Percentiles rank a stretch among this genome's conserved stretches.
Evolutionary conservation across 768 basidiomycete species (phyloP).

Genomic region (Lyophyllum shimeji): DNA sequence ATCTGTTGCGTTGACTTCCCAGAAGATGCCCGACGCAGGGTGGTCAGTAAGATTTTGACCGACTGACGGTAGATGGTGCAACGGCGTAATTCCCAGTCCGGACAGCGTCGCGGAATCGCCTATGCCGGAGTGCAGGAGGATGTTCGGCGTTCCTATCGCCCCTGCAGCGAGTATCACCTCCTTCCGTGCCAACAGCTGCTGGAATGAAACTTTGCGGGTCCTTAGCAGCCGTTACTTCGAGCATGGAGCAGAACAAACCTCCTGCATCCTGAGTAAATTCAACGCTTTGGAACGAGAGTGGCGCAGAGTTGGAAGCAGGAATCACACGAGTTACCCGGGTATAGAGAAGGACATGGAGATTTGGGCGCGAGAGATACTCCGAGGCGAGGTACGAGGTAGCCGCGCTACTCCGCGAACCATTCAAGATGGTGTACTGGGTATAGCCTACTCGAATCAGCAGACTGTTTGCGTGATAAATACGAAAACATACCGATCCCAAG

Average conservation of each 20-base stretch:
- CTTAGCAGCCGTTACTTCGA: not conserved
- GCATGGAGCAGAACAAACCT: not conserved
- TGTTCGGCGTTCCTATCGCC: slow-evolving; percentile 26
- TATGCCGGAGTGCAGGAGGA: slow-evolving; percentile 28
- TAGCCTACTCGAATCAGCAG: slow-evolving; percentile 17
- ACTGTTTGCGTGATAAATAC: not conserved
- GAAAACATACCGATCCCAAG: slow-evolving; percentile 25
- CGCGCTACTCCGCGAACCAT: slow-evolving; percentile 26
- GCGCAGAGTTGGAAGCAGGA: not conserved
- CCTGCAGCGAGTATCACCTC: slow-evolving; percentile 34
- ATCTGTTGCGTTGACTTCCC: not conserved
- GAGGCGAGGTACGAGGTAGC: slow-evolving; percentile 28
- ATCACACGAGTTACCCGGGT: slow-evolving; percentile 20
- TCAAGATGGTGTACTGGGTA: slow-evolving; percentile 22
- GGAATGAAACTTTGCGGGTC: not conserved
- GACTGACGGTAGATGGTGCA: slow-evolving; percentile 23
- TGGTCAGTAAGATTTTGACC: slow-evolving; percentile 28
- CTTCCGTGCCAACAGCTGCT: slow-evolving; percentile 20
- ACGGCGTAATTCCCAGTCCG: slow-evolving; percentile 15
- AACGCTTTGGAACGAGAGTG: slow-evolving; percentile 16
- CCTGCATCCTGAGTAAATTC: slow-evolving; percentile 15
- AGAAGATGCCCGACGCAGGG: not conserved
- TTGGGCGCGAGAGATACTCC: slow-evolving; percentile 19
- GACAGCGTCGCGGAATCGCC: slow-evolving; percentile 19
- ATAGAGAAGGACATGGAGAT: slow-evolving; percentile 29